A percentile compares a stretch with the other conserved stretches of the same genome.
Evolutionary conservation across 2,329 filamentous ascomycete genomes (phyloP).

Genomic region (Ophiostoma quercus): DNA sequence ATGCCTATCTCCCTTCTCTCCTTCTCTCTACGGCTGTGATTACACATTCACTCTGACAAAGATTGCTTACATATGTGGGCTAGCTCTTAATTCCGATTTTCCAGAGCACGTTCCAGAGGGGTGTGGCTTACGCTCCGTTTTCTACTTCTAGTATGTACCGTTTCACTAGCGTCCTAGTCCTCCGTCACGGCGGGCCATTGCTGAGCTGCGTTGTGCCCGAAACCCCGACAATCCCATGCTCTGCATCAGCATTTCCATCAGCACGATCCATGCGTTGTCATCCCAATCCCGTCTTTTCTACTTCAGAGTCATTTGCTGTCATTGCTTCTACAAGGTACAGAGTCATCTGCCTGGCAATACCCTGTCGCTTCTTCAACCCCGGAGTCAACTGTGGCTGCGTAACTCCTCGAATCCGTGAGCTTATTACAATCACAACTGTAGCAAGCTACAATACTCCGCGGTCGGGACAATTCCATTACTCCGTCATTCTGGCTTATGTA

Average conservation of each 20-base stretch:
- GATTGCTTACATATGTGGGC: not conserved
- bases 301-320: too few relatives aligned
- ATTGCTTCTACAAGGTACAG: too few relatives aligned
- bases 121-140: not conserved
- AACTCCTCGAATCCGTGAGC: not conserved
- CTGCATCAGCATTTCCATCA: not conserved
- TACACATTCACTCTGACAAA: conserved; percentile 7
- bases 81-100: not conserved
- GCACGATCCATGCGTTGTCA: not conserved
- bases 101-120: not conserved
- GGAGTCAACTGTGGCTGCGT: not conserved
- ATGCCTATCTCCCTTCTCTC: not conserved
- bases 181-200: not conserved
- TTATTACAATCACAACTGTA: not conserved
- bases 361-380: not conserved
- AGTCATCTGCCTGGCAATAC: not conserved
- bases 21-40: not conserved
- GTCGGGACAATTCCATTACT: not conserved
- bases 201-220: conserved; percentile 3
- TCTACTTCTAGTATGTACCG: not conserved
- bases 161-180: not conserved
- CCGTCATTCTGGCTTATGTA: not conserved
- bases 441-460: not conserved
- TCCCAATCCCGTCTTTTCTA: not conserved
- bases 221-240: conserved; percentile 10